Conservation (phyloP, 192 early-diverging fungal genomes). For the Dimargaris xerosporica region DNA sequence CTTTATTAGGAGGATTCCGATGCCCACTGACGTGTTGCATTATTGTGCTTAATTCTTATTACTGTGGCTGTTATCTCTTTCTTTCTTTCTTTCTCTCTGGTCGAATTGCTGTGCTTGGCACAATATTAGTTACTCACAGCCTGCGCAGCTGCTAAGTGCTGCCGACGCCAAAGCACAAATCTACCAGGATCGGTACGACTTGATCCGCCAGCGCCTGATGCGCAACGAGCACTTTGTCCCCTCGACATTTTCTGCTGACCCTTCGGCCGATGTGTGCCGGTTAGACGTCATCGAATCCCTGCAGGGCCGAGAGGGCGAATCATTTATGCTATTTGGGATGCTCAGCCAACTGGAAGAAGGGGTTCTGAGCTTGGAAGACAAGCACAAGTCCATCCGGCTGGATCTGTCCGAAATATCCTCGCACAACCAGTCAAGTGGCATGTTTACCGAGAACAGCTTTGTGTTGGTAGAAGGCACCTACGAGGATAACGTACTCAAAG, state of each 20-base stretch:
- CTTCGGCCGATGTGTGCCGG: constrained; percentile 21
- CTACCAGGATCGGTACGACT: constrained; percentile 62
- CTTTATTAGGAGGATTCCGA: no score
- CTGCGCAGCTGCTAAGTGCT: constrained; percentile 33
- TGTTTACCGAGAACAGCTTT: constrained; percentile 78
- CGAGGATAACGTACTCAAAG: constrained; percentile 51
- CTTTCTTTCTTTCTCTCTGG: no score
- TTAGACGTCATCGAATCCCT: constrained; percentile 59
- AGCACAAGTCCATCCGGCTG: constrained; percentile 58
- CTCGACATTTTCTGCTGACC: constrained; percentile 35
- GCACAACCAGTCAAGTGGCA: constrained; percentile 37
- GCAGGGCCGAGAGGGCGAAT: constrained; percentile 45
- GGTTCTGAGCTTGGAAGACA: constrained; percentile 72
- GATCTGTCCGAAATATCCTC: constrained; percentile 32
- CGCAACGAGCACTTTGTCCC: constrained; percentile 65
- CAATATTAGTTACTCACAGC: constrained; percentile 4
- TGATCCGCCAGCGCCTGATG: constrained; percentile 63
- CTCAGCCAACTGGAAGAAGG: constrained; percentile 66
- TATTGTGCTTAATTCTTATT: no score
- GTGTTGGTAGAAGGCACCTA: constrained; percentile 72
- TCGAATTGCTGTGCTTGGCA: no score
- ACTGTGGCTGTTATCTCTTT: no score
- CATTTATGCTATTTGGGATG: constrained; percentile 77
- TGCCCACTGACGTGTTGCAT: no score
- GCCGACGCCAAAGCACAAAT: constrained; percentile 46